A percentile compares a stretch with the other conserved stretches of the same genome.
These are phyloP conservation scores for Potentilla sterilis DNA, from an alignment of 306 rosid genomes.

Conservation along the genomic window DNA sequence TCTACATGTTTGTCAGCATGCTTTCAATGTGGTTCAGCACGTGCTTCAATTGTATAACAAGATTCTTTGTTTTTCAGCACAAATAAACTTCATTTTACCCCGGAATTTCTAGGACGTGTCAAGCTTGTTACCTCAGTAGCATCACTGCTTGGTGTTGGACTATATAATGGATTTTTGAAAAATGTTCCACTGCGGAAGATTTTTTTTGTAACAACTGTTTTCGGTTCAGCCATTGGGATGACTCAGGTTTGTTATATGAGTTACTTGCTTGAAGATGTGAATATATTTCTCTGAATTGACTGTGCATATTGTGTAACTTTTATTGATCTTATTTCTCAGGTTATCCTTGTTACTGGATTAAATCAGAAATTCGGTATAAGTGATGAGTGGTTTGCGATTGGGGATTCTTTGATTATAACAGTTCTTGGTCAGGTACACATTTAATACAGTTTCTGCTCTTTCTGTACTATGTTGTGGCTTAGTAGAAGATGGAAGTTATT, in stretches of 20 bases:
- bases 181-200: slow-evolving; percentile 70
- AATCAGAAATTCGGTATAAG: slow-evolving; percentile 77
- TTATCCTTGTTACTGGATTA: slow-evolving; percentile 85
- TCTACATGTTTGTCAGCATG: neutral
- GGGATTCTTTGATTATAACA: slow-evolving; percentile 90
- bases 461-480: slow-evolving; percentile 15
- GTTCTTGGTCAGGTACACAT: slow-evolving; percentile 87
- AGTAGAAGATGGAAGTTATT: neutral
- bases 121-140: slow-evolving; percentile 94
- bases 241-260: slow-evolving; percentile 63
- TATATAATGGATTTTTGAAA: slow-evolving; percentile 91
- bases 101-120: slow-evolving; percentile 93
- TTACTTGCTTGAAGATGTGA: neutral
- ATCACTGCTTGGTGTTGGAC: slow-evolving; percentile 85
- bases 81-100: slow-evolving; percentile 83
- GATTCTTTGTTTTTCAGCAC: slow-evolving; percentile 54
- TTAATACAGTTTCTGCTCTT: neutral
- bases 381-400: slow-evolving; percentile 96
- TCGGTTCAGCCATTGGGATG: slow-evolving; percentile 91
- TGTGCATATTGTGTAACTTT: neutral
- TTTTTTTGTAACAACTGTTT: slow-evolving; percentile 63
- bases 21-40: slow-evolving; percentile 14
- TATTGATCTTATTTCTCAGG: slow-evolving; percentile 38
- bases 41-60: slow-evolving; percentile 23
- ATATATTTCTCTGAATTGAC: slow-evolving; percentile 5